Conservation (phyloP, 2,329 filamentous ascomycete genomes). For the Trichoderma polysporum region DNA sequence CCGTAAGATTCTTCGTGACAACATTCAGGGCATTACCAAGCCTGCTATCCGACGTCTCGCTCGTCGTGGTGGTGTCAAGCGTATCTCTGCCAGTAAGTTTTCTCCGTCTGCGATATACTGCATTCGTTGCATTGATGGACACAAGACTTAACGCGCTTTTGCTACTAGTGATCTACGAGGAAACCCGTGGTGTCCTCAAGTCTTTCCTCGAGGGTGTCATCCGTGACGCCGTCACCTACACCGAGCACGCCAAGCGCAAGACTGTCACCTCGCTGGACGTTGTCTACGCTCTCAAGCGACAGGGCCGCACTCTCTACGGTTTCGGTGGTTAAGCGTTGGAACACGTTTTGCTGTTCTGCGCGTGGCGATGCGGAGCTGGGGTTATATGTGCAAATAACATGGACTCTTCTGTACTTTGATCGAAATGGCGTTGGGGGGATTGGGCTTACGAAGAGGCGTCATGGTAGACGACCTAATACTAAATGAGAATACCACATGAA, state of each 20-base stretch:
- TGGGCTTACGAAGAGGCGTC: conserved; percentile 38
- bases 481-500: conserved; percentile 25
- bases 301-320: conserved; percentile 78
- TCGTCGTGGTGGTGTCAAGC: conserved; percentile 99
- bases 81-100: conserved; percentile 88
- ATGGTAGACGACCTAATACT: conserved; percentile 33
- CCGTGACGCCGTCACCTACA: conserved; percentile 75
- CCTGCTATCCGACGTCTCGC: conserved; percentile 97
- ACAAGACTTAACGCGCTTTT: conserved; percentile 33
- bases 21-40: conserved; percentile 99
- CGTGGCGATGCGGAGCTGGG: conserved; percentile 17
- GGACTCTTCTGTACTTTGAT: conserved; percentile 26
- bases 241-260: conserved; percentile 79
- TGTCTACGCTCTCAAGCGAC: conserved; percentile 67
- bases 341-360: conserved; percentile 22
- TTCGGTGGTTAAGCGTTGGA: conserved; percentile 71
- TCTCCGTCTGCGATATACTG: conserved; percentile 79
- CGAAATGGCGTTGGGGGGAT: conserved; percentile 33
- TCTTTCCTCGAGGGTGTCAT: conserved; percentile 76
- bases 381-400: conserved; percentile 22
- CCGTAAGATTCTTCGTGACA: conserved; percentile 98
- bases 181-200: conserved; percentile 75
- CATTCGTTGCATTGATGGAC: too few species aligned
- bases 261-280: conserved; percentile 71
- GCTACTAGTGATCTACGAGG: conserved; percentile 68